Evolutionary conservation across 2,329 filamentous ascomycete species (phyloP).

Genomic region (Nigrospora sphaerica): DNA sequence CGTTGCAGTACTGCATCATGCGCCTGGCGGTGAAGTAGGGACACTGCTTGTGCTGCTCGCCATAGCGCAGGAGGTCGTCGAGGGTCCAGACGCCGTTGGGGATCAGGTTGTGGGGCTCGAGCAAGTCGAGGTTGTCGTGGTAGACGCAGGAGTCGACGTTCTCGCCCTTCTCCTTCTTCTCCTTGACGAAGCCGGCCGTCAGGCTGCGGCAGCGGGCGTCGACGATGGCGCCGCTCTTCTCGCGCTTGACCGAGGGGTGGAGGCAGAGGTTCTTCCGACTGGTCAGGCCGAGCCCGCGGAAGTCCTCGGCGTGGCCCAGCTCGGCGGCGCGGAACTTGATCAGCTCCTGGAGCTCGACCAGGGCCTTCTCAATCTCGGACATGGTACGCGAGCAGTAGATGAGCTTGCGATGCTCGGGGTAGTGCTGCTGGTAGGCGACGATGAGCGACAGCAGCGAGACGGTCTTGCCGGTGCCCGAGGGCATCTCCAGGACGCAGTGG

Average conservation of each 20-base stretch:
- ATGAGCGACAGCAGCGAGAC: constrained; percentile 92
- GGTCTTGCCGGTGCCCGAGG: constrained; percentile 96
- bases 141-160: constrained; percentile 92
- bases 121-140: constrained; percentile 92
- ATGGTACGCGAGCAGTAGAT: constrained; percentile 99
- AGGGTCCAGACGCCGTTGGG: constrained; percentile 95
- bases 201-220: constrained; percentile 94
- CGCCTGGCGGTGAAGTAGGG: constrained; percentile 93
- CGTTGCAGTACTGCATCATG: constrained; percentile 99
- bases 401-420: constrained; percentile 87
- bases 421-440: constrained; percentile 91
- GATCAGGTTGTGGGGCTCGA: constrained; percentile 91
- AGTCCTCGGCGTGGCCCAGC: constrained; percentile 87
- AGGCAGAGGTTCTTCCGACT: constrained; percentile 97
- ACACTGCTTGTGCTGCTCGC: constrained; percentile 93
- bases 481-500: constrained; percentile 97
- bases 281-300: constrained; percentile 83
- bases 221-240: constrained; percentile 90
- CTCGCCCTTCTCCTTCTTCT: constrained; percentile 93
- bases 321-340: constrained; percentile 93
- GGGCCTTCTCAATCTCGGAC: constrained; percentile 98
- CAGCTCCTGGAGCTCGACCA: constrained; percentile 81
- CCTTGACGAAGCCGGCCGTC: constrained; percentile 93
- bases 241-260: constrained; percentile 89
- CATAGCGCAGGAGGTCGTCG: constrained; percentile 80